Base-by-base conservation (phyloP, 495 filamentous ascomycete genomes). In the Xylaria flabelliformis region DNA sequence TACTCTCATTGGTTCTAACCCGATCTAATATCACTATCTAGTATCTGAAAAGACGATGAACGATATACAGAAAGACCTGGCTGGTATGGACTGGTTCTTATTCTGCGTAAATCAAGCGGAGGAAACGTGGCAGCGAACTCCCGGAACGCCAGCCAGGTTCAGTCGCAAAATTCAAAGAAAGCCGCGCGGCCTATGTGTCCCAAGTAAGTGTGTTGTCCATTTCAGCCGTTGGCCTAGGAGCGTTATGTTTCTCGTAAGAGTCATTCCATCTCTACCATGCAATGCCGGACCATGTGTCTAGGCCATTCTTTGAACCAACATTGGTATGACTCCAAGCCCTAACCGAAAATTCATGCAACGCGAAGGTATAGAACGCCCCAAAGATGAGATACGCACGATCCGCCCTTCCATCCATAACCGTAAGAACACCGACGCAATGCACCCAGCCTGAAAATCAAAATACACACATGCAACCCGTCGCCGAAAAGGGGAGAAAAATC, bases 341-440 rank as follows among this genome's bases (percentile, higher is more conserved):
- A n/a, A 53, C 29, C 32, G 5, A 67, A 26, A 67, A 21, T 46
- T 12, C 17, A 32, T 21, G 48, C 29, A 26, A 24, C 46, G 46
- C 10, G 29, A 26, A n/a, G 21, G 10, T 29, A 32, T 19, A 50
- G 19, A 41, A 51, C 67, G 44, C 67, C 67, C 13, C 55, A 53
- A 62, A 51, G 44, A 62, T 61, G 55, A 42, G 4, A 61, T 4
- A 17, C 10, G 26, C 41, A 19, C 42, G 41, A 29, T 21, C 42
- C 42, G 42, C 21, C 29, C 44, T 55, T 36, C 29, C 42, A 26
- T 10, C 39, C 29, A 15, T 24, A 48, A 48, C 67, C 53, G 21
- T 61, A 24, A 24, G 19, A 72, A 72, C 70, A 72, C 70, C 70
- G 21, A 32, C 70, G 63, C 63, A 67, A 72, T 72, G 70, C 70